Base-by-base conservation (phyloP, 768 basidiomycete species). In the Termitomyces sp. region DNA sequence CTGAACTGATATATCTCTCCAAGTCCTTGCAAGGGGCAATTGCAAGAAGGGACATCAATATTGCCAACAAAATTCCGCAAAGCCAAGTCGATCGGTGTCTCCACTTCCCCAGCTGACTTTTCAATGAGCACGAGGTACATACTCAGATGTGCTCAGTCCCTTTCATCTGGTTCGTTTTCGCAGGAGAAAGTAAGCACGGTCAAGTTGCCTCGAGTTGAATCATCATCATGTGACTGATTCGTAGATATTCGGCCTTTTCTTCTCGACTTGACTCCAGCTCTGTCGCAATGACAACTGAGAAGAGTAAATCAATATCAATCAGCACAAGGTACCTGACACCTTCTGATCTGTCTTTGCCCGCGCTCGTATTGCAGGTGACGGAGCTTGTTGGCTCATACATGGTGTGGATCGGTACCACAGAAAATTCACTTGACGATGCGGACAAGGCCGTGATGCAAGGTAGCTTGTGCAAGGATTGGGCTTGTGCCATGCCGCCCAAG, bases 351-450 rank as follows among this genome's bases (percentile, higher is more conserved):
- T 75, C 79, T 18, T 69, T 82, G 50, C 86, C 87, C 16, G 78
- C 81, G 48, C 75, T 91, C 44, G 86, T 75, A 18, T 74, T 93
- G 57, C 87, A 90, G 62, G 75, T 88, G 61, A 91, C 85, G 48
- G 74, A 74, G 61, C 71, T 93, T 56, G 82, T 83, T 50, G 84
- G 84, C 65, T 86, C 88, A 57, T 91, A 87, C 72, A 91, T 93
- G 89, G 66, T 93, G 54, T 93, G 91, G 91, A 75, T 87, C 35
- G 90, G 91, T 1, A 75, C 72, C n/a, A 84, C 83, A 20, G 80
- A 82, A 30, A 75, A 73, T 43, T 50, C 69, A 46, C 72, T 74
- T 30, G 80, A 78, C 55, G 75, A 77, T 60, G 78, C 77, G 38
- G 73, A 74, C 54, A 76, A 75, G 56, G 83, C 83, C n/a, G 73